phyloP scores from a whole-genome alignment of 371 early-diverging fungal genomes.

The Apophysomyces sp. region DNA sequence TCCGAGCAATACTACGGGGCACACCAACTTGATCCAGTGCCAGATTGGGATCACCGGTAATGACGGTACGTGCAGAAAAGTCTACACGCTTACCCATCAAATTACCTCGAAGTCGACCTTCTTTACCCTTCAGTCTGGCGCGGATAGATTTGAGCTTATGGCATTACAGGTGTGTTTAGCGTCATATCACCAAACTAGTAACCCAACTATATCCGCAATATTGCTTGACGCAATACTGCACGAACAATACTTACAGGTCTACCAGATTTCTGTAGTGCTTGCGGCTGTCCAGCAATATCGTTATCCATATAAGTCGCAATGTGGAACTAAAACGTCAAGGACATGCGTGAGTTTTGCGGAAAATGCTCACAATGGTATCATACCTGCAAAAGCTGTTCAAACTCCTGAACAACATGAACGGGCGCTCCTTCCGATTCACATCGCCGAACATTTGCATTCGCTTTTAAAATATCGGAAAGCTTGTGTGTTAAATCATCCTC shows the following conservation, averaged over 20 bases:
- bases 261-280: constrained; percentile 95
- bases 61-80: constrained; percentile 99
- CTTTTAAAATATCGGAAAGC: constrained; percentile 96
- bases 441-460: constrained; percentile 88
- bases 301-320: constrained; percentile 99
- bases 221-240: neutral
- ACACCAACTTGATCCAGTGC: constrained; percentile 99
- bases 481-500: constrained; percentile 99
- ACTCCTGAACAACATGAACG: constrained; percentile 93
- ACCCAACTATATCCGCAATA: neutral
- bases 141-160: constrained; percentile 91
- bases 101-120: constrained; percentile 99
- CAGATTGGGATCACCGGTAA: constrained; percentile 99
- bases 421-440: constrained; percentile 98
- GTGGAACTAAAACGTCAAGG: constrained; percentile 70
- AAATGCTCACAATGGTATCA: neutral
- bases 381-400: constrained; percentile 91
- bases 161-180: neutral
- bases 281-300: constrained; percentile 97
- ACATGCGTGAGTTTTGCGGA: neutral
- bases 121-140: constrained; percentile 99
- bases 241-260: constrained; percentile 75
- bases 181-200: neutral
- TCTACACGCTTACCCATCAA: constrained; percentile 99
- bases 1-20: constrained; percentile 97